phyloP scores from a whole-genome alignment of 1,139 yeast genomes.

The Yamadazyma atmosphaerica region DNA sequence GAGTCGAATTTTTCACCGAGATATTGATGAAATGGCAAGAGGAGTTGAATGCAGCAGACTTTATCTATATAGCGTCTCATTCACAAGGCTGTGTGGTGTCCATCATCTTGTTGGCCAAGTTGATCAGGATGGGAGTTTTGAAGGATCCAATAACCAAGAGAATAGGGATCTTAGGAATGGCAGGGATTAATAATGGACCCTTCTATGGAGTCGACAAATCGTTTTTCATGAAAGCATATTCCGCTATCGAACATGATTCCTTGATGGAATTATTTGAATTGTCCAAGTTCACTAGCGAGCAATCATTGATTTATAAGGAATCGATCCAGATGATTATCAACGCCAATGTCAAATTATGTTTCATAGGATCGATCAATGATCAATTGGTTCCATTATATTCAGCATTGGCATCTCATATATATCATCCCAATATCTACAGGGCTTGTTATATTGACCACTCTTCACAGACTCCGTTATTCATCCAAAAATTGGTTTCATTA shows the following conservation, averaged over 20 bases:
- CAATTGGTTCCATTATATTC: conserved; percentile 57
- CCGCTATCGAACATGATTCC: conserved; percentile 87
- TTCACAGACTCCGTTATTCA: conserved; percentile 47
- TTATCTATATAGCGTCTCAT: conserved; percentile 86
- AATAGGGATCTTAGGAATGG: conserved; percentile 86
- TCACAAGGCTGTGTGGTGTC: conserved; percentile 97
- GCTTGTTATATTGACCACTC: conserved; percentile 85
- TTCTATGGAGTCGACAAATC: conserved; percentile 86
- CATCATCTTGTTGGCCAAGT: conserved; percentile 68
- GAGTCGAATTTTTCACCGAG: conserved; percentile 79
- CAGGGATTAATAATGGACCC: conserved; percentile 93
- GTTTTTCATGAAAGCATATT: conserved; percentile 80
- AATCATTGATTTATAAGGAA: conserved; percentile 69
- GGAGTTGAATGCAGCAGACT: conserved; percentile 76
- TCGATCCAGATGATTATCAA: conserved; percentile 64
- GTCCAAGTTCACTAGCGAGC: conserved; percentile 71
- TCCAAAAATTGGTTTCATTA: conserved; percentile 45
- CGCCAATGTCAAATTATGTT: conserved; percentile 73
- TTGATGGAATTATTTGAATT: conserved; percentile 83
- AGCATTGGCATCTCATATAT: conserved; percentile 75
- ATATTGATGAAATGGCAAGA: conserved; percentile 69
- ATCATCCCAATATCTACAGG: conserved; percentile 86
- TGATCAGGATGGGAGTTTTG: conserved; percentile 70
- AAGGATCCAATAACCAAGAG: conserved; percentile 47
- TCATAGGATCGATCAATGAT: conserved; percentile 77